These are phyloP conservation scores for Hyaloperonospora arabidopsidis DNA, from an alignment of 352 stramenopile species.

Conservation along the genomic window DNA sequence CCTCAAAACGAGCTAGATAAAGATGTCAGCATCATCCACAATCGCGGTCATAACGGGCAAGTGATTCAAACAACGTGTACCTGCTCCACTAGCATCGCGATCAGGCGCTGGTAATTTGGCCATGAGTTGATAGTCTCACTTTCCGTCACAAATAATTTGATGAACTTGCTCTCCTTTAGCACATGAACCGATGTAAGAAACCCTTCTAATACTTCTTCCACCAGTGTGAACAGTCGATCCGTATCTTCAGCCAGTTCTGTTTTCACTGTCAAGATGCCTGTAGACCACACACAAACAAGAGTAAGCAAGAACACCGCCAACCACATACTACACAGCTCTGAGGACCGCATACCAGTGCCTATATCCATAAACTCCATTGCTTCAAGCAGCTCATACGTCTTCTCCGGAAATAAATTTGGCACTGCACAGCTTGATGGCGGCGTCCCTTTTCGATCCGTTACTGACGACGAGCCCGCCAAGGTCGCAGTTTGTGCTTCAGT, in stretches of 20 bases:
- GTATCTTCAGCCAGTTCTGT: slow-evolving; percentile 70
- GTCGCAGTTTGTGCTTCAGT: neutral
- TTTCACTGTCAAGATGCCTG: slow-evolving; percentile 79
- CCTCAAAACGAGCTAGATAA: slow-evolving; percentile 57
- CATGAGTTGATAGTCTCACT: slow-evolving; percentile 75
- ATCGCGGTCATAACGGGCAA: neutral
- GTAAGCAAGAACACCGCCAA: slow-evolving; percentile 1
- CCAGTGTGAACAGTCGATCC: slow-evolving; percentile 53
- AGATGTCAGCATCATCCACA: neutral
- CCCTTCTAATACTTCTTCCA: slow-evolving; percentile 50
- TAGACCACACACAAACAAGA: neutral
- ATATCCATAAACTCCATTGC: slow-evolving; percentile 88
- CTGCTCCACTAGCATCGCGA: slow-evolving; percentile 82
- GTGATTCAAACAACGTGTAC: slow-evolving; percentile 14
- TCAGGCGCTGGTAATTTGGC: slow-evolving; percentile 73
- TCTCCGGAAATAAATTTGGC: slow-evolving; percentile 32
- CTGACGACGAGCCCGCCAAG: neutral
- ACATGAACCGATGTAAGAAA: slow-evolving; percentile 62
- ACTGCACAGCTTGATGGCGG: slow-evolving; percentile 9
- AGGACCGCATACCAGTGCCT: slow-evolving; percentile 38
- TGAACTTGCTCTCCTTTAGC: slow-evolving; percentile 57
- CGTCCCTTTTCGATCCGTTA: slow-evolving; percentile 7
- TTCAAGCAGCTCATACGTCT: slow-evolving; percentile 78
- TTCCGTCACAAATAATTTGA: slow-evolving; percentile 63
- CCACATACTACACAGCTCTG: neutral